Evolutionary conservation across 1,139 yeast genomes (phyloP).

Genomic region (Saccharomycopsis phalli): DNA sequence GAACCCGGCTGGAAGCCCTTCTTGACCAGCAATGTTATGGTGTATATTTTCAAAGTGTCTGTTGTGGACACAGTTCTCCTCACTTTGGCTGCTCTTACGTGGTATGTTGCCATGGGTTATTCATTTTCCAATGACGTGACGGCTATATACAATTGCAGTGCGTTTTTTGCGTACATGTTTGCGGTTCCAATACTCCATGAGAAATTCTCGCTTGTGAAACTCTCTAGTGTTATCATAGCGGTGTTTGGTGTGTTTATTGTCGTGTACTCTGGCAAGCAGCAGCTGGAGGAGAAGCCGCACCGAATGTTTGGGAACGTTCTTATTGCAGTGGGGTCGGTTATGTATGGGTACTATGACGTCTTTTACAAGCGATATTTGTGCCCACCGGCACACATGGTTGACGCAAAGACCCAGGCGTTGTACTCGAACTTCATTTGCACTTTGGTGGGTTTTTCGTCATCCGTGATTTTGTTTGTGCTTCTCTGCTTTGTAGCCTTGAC

Average conservation of each 20-base stretch:
- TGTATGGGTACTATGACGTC: constrained; percentile 82
- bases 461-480: constrained; percentile 40
- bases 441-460: constrained; percentile 52
- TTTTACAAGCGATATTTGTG: constrained; percentile 68
- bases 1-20: constrained; percentile 24
- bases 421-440: constrained; percentile 46
- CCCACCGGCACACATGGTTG: constrained; percentile 49
- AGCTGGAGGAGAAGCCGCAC: constrained; percentile 40
- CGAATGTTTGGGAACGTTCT: constrained; percentile 63
- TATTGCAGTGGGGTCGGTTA: constrained; percentile 68
- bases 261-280: constrained; percentile 40
- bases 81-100: constrained; percentile 71
- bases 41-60: constrained; percentile 38
- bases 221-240: constrained; percentile 62
- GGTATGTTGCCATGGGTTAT: constrained; percentile 79
- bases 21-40: constrained; percentile 37
- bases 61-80: constrained; percentile 46
- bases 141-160: constrained; percentile 84
- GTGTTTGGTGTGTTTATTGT: constrained; percentile 69
- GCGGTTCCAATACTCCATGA: constrained; percentile 69
- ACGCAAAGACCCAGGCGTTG: constrained; percentile 23
- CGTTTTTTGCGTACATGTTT: constrained; percentile 80
- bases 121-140: constrained; percentile 84
- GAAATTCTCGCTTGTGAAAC: constrained; percentile 54
- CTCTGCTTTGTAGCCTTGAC: constrained; percentile 50